Evolutionary conservation across 129 eudicot species (phyloP).

Genomic region (Chrysanthemum seticuspe): DNA sequence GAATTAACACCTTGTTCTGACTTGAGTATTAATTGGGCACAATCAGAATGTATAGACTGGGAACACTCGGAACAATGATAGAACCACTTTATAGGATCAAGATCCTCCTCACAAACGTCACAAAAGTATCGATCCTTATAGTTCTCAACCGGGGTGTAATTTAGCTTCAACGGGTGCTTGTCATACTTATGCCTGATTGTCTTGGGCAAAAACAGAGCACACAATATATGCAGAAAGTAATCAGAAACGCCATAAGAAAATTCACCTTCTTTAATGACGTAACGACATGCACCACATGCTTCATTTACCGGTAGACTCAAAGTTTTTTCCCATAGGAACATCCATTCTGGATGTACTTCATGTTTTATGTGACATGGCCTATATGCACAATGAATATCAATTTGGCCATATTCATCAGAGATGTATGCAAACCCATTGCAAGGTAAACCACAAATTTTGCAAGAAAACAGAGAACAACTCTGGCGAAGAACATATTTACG

Average conservation of each 20-base stretch:
- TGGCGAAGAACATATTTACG: background rate
- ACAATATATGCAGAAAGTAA: background rate
- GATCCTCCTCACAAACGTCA: slow-evolving; percentile 24
- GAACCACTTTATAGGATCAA: background rate
- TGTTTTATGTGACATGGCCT: background rate
- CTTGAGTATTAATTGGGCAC: slow-evolving; percentile 17
- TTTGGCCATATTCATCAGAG: background rate
- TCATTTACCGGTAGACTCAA: too few relatives aligned
- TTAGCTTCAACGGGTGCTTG: slow-evolving; percentile 18
- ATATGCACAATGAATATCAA: slow-evolving; percentile 9
- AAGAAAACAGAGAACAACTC: background rate
- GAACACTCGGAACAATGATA: too few relatives aligned
- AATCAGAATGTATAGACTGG: background rate
- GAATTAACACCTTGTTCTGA: background rate
- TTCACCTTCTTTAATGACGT: background rate
- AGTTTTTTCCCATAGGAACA: too few relatives aligned
- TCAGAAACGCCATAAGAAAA: background rate
- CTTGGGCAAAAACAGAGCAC: slow-evolving; percentile 19
- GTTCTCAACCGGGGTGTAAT: slow-evolving; percentile 14
- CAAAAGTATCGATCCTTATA: slow-evolving; percentile 21
- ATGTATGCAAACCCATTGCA: slow-evolving; percentile 21
- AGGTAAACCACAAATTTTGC: background rate
- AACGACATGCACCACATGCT: background rate
- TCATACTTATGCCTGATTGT: slow-evolving; percentile 24
- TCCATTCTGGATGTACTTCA: background rate